phyloP scores from a whole-genome alignment of 306 rosid genomes.

The Hippophae rhamnoides region DNA sequence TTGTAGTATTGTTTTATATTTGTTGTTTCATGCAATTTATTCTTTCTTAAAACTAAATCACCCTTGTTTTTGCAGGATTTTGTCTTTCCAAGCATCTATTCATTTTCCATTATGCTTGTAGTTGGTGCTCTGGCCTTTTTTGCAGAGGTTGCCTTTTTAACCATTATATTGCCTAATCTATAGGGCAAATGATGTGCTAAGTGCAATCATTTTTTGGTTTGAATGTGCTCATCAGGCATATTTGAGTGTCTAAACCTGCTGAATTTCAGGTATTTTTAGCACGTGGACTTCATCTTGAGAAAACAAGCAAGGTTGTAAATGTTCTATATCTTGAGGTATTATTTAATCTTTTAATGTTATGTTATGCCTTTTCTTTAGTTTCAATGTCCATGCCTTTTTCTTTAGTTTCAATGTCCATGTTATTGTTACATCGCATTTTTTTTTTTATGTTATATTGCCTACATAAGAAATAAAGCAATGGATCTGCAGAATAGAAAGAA shows the following conservation, averaged over 20 bases:
- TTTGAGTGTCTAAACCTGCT: constrained; percentile 2
- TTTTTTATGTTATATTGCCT: too few relatives aligned
- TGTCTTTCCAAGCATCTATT: constrained; percentile 46
- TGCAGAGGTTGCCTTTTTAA: constrained; percentile 55
- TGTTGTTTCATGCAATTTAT: too few relatives aligned
- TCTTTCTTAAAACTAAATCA: neutral
- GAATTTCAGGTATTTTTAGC: constrained; percentile 55
- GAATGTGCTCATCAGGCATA: neutral
- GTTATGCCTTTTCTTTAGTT: neutral
- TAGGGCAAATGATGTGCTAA: neutral
- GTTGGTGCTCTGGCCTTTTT: constrained; percentile 57
- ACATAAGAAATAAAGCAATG: too few relatives aligned
- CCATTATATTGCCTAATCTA: neutral
- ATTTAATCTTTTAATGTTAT: neutral
- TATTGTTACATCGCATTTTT: too few relatives aligned
- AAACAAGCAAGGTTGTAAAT: constrained; percentile 58
- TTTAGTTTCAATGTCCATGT: neutral
- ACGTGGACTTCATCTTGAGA: constrained; percentile 81
- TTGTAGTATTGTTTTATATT: too few relatives aligned
- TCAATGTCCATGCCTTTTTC: neutral
- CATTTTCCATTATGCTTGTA: constrained; percentile 42
- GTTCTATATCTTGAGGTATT: constrained; percentile 51
- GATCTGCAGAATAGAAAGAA: too few relatives aligned
- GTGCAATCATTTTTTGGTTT: neutral
- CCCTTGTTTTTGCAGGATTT: constrained; percentile 40